Base-by-base conservation (phyloP, 2,329 filamentous ascomycete genomes). In the Aureobasidium sp. region DNA sequence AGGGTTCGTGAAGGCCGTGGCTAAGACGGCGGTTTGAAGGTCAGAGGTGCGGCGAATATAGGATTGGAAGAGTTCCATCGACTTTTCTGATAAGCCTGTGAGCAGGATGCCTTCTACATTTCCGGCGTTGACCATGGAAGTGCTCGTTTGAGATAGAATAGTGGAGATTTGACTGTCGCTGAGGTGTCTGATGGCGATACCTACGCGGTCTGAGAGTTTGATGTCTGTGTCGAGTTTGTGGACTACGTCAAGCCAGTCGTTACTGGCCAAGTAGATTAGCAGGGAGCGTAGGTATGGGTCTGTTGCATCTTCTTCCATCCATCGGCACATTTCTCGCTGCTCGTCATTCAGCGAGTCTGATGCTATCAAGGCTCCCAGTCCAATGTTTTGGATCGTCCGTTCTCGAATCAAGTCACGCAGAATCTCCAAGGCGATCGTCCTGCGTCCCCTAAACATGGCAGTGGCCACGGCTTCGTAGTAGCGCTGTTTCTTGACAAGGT, bases 271-370 rank as follows among this genome's bases (percentile, higher is more conserved):
- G 66, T 90, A 86, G 3, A 87, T 86, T 27, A 90, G 89, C 52
- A 94, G 87, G 6, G 89, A 89, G 61, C 89, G 87, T 27, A 94
- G 81, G 70, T 92, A 93, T 0, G 89, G 87, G 68, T 94, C 89
- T 0, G 87, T 85, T 64, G 87, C 80, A 67, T 86, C 83, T 64
- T 83, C 83, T 27, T 82, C 81, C 72, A 87, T 84, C 74, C 84
- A 85, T 12, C 78, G 74, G 65, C 84, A 86, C 47, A 84, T 82
- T 64, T 85, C 81, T 65, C 82, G 79, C 76, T 86, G 86, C 52
- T 84, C 82, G 36, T 80, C 74, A 62, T 83, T 83, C 34, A 80
- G 77, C 2, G 77, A 74, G 55, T 78, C 76, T 52, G 77, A 76
- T 8, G 79, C 77, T 34, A 81, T 76, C 6, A 80, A 72, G 13